These are phyloP conservation scores for Aureoboletus auriporus DNA, from an alignment of 768 basidiomycete genomes.

Conservation along the genomic window DNA sequence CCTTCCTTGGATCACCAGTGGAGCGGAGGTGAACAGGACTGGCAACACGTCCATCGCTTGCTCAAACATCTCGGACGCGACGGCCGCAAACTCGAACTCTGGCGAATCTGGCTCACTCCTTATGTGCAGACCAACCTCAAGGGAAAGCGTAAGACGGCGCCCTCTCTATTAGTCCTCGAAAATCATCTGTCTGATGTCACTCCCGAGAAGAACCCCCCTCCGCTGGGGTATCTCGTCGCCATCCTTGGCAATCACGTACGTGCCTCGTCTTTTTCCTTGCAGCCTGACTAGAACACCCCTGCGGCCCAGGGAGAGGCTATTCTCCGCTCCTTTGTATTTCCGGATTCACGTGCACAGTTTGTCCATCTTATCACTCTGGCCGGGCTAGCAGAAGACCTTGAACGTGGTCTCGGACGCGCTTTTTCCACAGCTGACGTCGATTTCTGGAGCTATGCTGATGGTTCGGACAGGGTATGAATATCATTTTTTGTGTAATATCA, in stretches of 20 bases:
- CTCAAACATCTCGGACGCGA: slow-evolving; percentile 57
- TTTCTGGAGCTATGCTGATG: slow-evolving; percentile 63
- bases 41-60: slow-evolving; percentile 51
- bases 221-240: slow-evolving; percentile 42
- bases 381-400: slow-evolving; percentile 36
- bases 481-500: too few relatives aligned
- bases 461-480: slow-evolving; percentile 2
- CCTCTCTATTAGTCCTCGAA: slow-evolving; percentile 17
- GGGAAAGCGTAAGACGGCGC: slow-evolving; percentile 44
- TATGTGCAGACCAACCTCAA: slow-evolving; percentile 25
- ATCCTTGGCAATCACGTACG: slow-evolving; percentile 62
- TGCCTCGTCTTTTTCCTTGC: slow-evolving; percentile 8
- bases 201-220: slow-evolving; percentile 17
- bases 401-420: slow-evolving; percentile 18
- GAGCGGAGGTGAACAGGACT: slow-evolving; percentile 55
- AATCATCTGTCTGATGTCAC: slow-evolving; percentile 9
- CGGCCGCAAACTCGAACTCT: slow-evolving; percentile 72
- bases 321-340: slow-evolving; percentile 61
- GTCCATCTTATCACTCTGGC: slow-evolving; percentile 49
- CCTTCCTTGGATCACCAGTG: slow-evolving; percentile 41
- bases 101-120: slow-evolving; percentile 65
- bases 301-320: slow-evolving; percentile 49
- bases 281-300: slow-evolving; percentile 9
- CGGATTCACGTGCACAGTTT: slow-evolving; percentile 70
- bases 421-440: slow-evolving; percentile 44